Evolutionary conservation across 2,329 filamentous ascomycete species (phyloP), one percentile per base, ranked within the genome.

Genomic region (Thermoascus crustaceus): DNA sequence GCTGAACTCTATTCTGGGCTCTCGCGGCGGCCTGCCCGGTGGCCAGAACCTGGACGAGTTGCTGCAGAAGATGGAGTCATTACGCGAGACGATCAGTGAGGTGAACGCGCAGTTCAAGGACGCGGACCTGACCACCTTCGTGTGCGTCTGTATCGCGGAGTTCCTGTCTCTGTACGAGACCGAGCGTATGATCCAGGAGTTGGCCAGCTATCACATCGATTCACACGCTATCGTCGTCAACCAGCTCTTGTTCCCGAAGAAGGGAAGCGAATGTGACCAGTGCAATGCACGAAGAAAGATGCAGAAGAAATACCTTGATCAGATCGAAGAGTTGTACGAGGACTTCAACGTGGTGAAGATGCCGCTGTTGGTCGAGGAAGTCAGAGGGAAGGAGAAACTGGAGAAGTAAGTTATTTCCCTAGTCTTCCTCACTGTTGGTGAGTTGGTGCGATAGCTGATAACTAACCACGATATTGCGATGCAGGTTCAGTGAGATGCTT

Each of bases 321-420:
- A 98, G 72, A 96, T 96, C 53, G 88, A 94, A 66, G 91, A 98
- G 69, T 68, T 98, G 40, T 98, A 98, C 60, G 88, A 95, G 56
- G 91, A 98, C 63, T 98, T 98, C 69, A 94, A 98, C 58, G 88
- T 98, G 24, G 89, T 98, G 49, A 89, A 89, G 72, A 96, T 98
- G 88, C 91, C 91, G 23, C 65, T 98, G 54, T 67, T 98, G 40
- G 85, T 94, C 1, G 89, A 98, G 61, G 91, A 98, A 68, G 88
- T 98, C 7, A 73, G 91, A 53, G 91, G 91, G 29, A 94, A 93
- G 72, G 89, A 96, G 56, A 89, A 79, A 64, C 68, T 98, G 49
- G 87, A 93, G 66, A 85, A 77, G 63, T 96, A 50, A 52, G 63
- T 53, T 19, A 27, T 20, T 31, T 32, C n/a, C 24, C 32, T 38